phyloP scores from a whole-genome alignment of 139 green algal species.

The Chlorella sp. region DNA sequence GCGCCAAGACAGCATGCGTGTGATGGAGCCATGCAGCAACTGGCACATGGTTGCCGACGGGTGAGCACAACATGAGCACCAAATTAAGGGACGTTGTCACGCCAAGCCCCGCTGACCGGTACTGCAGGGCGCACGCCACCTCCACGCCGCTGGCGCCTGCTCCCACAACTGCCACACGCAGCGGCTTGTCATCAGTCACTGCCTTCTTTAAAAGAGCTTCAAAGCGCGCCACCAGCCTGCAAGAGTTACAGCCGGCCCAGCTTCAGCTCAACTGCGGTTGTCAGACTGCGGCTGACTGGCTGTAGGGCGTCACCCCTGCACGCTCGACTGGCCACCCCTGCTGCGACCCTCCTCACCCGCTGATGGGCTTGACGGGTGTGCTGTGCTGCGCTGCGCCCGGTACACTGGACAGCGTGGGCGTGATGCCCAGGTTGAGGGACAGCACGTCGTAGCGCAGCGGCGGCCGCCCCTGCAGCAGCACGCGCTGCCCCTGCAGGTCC shows the following conservation, averaged over 20 bases:
- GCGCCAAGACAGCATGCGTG: too few species aligned
- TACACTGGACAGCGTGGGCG: slow-evolving; percentile 63
- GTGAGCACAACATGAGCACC: too few species aligned
- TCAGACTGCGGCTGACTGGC: too few species aligned
- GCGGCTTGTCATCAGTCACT: not conserved
- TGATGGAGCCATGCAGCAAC: too few species aligned
- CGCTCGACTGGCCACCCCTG: too few species aligned
- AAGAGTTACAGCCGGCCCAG: too few species aligned
- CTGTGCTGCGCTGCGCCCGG: slow-evolving; percentile 74
- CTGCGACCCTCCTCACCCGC: slow-evolving; percentile 49
- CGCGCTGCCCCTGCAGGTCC: slow-evolving; percentile 57
- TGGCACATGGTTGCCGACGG: too few species aligned
- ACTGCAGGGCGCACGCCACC: slow-evolving; percentile 82
- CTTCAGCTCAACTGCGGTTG: too few species aligned
- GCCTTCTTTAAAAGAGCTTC: slow-evolving; percentile 44
- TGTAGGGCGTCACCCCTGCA: too few species aligned
- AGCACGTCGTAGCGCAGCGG: slow-evolving; percentile 90
- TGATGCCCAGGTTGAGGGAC: slow-evolving; percentile 94
- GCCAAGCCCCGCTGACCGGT: slow-evolving; percentile 22
- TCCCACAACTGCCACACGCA: slow-evolving; percentile 88
- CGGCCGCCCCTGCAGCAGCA: slow-evolving; percentile 71
- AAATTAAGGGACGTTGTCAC: too few species aligned
- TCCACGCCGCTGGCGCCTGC: slow-evolving; percentile 93
- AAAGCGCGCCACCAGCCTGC: slow-evolving; percentile 67
- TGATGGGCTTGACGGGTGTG: slow-evolving; percentile 95